Base-by-base conservation (phyloP, 495 filamentous ascomycete species). In the Tirmania nivea region DNA sequence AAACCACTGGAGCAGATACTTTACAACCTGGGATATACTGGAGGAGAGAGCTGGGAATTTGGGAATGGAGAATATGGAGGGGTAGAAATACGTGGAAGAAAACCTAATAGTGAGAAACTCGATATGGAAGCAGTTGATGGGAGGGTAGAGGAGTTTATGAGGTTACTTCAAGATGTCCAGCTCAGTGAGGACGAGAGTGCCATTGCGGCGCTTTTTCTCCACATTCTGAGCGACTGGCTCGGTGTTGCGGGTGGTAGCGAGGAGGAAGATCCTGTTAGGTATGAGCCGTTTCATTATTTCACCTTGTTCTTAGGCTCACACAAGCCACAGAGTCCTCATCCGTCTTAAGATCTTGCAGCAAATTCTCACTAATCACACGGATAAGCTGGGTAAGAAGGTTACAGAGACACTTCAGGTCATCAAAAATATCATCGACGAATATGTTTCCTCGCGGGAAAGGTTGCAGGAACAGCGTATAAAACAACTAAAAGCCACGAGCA, bases 321-420 rank as follows among this genome's bases (percentile, higher is more conserved):
- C 3, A 17, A 17, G 5, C 25, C n/a, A 19, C 21, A 52, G 36
- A 14, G 59, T 62, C 58, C 54, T 65, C 39, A 55, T 55, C 16
- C 50, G 53, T 14, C 48, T 59, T 20, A 64, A 59, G 47, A 53
- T 65, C 25, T 48, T 65, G 16, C 62, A 64, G 52, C 61, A 59
- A 48, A 51, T 64, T 45, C 19, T 65, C 10, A 49, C 21, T 0
- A 49, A 49, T 14, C 49, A 59, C 48, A 55, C 48, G 3, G 56
- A 55, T 10, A 48, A 20, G 35, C 49, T 65, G 9, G 62, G 61
- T 17, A 64, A 57, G 48, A 58, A 56, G 16, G 62, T 61, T 0
- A 57, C 59, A 16, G 54, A 64, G 53, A 57, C 57, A 6, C 50
- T 65, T 10, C 61, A 65, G 54, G 56, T 65, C 25, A 54, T 65